Evolutionary conservation across 805 yeast species (phyloP).

Genomic region (Sugiyamaella americana): DNA sequence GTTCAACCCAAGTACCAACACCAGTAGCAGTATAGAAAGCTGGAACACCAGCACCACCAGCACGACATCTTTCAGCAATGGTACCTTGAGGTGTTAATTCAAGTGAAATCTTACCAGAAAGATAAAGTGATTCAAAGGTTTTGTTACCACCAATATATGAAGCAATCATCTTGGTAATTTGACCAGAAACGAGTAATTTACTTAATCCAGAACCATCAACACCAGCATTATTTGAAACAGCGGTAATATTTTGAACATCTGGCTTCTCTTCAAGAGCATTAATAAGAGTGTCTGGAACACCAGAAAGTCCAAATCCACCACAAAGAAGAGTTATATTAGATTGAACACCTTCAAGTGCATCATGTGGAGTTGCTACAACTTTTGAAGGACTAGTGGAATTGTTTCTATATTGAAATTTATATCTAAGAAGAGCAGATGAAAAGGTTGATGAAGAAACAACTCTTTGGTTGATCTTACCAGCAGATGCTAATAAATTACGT

Average conservation of each 20-base stretch:
- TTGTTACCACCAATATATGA: slow-evolving; percentile 40
- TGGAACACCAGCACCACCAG: slow-evolving; percentile 43
- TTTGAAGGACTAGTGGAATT: neutral
- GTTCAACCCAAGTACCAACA: slow-evolving; percentile 42
- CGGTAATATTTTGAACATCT: slow-evolving; percentile 34
- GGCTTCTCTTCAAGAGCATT: slow-evolving; percentile 31
- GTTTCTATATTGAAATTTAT: neutral
- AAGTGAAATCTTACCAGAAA: slow-evolving; percentile 37
- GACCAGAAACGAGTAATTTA: slow-evolving; percentile 37
- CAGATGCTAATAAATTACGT: neutral
- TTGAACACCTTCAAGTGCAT: slow-evolving; percentile 17
- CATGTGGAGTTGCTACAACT: slow-evolving; percentile 8
- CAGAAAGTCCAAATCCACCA: slow-evolving; percentile 42
- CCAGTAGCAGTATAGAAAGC: slow-evolving; percentile 42
- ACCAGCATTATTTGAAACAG: slow-evolving; percentile 43
- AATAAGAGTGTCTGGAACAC: slow-evolving; percentile 39
- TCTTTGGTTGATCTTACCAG: neutral
- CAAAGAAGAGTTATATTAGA: slow-evolving; percentile 33
- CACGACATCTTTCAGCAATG: slow-evolving; percentile 39
- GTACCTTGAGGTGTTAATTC: slow-evolving; percentile 43
- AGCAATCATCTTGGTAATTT: slow-evolving; percentile 38
- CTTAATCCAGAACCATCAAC: slow-evolving; percentile 38
- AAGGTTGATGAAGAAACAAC: neutral
- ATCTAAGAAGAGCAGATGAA: neutral
- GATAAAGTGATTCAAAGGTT: slow-evolving; percentile 36